These are phyloP conservation scores for Copromyces sp. DNA, from an alignment of 495 filamentous ascomycete genomes.

Conservation along the genomic window DNA sequence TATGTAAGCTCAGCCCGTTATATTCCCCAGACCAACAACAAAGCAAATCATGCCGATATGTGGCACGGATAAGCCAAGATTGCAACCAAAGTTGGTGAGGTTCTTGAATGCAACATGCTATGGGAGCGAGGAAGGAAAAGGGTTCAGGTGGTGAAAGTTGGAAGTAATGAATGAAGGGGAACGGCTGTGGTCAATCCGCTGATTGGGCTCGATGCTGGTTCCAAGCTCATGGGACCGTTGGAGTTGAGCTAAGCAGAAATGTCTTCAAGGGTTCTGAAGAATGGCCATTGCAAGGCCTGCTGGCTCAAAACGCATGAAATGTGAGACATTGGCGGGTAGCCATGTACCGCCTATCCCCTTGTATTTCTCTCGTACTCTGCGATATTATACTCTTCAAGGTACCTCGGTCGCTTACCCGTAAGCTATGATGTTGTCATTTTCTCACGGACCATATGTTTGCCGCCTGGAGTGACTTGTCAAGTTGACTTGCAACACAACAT, in stretches of 20 bases:
- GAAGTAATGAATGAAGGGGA: not conserved
- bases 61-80: not conserved
- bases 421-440: not conserved
- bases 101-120: not conserved
- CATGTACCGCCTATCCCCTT: not conserved
- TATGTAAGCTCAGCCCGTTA: not conserved
- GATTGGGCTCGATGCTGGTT: constrained; percentile 1
- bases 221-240: constrained; percentile 9
- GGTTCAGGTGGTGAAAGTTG: not conserved
- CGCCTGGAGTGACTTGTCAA: not conserved
- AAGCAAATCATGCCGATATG: not conserved
- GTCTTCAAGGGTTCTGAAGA: not conserved
- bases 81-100: not conserved
- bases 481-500: not conserved
- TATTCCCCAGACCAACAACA: not conserved
- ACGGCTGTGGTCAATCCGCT: not conserved
- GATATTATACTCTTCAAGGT: not conserved
- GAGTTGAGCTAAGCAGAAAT: not conserved
- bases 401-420: not conserved
- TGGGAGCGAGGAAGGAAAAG: not conserved
- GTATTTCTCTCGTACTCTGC: not conserved
- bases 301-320: not conserved
- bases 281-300: not conserved
- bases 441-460: not conserved
- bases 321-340: not conserved